Conservation (phyloP, 2,329 filamentous ascomycete species). For the Incumbomyces lentus region DNA sequence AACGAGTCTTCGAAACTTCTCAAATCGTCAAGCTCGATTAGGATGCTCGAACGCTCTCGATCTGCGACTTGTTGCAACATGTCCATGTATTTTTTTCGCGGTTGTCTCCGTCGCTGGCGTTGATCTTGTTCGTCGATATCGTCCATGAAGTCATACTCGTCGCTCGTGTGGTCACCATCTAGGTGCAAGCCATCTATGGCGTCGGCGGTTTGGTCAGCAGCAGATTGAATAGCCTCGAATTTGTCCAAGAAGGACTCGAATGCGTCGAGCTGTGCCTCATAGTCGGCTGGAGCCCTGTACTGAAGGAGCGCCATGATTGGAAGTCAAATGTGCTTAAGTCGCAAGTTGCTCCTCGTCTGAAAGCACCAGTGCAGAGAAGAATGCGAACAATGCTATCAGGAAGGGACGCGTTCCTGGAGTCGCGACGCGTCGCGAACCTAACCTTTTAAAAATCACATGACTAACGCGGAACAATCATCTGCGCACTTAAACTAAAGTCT, state of each 20-base stretch:
- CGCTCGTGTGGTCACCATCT: slow-evolving; percentile 73
- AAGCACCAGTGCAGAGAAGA: background rate
- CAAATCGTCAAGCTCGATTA: slow-evolving; percentile 84
- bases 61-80: slow-evolving; percentile 81
- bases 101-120: slow-evolving; percentile 39
- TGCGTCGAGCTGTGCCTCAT: slow-evolving; percentile 66
- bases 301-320: slow-evolving; percentile 72
- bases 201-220: slow-evolving; percentile 59
- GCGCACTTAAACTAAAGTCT: too few relatives aligned
- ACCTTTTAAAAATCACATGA: too few relatives aligned
- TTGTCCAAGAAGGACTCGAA: slow-evolving; percentile 80
- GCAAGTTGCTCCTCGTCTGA: too few relatives aligned
- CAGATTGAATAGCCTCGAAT: slow-evolving; percentile 72
- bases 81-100: slow-evolving; percentile 78
- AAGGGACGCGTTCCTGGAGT: too few relatives aligned
- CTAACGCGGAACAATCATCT: too few relatives aligned
- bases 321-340: background rate
- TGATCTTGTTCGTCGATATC: slow-evolving; percentile 54
- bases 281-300: slow-evolving; percentile 70
- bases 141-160: slow-evolving; percentile 90
- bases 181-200: slow-evolving; percentile 78
- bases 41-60: slow-evolving; percentile 62
- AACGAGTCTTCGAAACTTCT: slow-evolving; percentile 65
- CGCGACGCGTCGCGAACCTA: too few relatives aligned
- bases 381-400: background rate